Evolutionary conservation across 1,139 yeast species (phyloP), one percentile per base, ranked within the genome.

Genomic region (Suhomyces coccinellae): DNA sequence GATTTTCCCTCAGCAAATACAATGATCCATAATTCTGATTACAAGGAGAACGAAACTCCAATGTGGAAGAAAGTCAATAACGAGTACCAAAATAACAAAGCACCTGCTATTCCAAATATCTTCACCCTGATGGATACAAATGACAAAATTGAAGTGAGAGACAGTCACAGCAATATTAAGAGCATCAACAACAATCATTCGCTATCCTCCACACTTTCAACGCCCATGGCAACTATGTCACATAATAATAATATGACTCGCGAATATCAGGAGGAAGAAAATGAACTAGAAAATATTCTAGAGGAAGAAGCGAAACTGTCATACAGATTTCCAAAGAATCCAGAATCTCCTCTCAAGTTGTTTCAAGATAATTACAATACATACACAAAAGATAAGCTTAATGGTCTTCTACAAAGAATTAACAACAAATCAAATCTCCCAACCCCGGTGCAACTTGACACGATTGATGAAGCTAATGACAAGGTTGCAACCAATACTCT

Each of bases 331-430:
- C 53, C 53, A 4, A 47, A 48, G 24, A 59, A 61, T 22, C 69
- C 60, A 13, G 55, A 61, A 34, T 71, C 77, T 1, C 79, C 79
- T 0, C 62, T 73, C 43, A 73, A 73, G 49, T 54, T 73, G 26
- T 73, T 67, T 50, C 65, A 66, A 7, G 66, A 63, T 34, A 62
- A 67, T 30, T 73, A 73, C 49, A 70, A 74, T 50, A 74, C 79
- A 0, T 74, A 61, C 45, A 74, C 79, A 1, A 71, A 69, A 44
- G 70, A 67, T 4, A 63, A 64, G 44, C 59, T 74, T 34, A 65
- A 56, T 42, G 73, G 67, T 15, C 52, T 72, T 6, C 46, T 70
- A 33, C 59, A 61, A 29, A 64, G 64, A 31, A 55, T 67, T 38
- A 61, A 65, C 36, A 57, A 61, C 15, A 52, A 48, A 26, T 50